Base-by-base conservation (phyloP, 2,329 filamentous ascomycete genomes). In the Xylaria sp. region DNA sequence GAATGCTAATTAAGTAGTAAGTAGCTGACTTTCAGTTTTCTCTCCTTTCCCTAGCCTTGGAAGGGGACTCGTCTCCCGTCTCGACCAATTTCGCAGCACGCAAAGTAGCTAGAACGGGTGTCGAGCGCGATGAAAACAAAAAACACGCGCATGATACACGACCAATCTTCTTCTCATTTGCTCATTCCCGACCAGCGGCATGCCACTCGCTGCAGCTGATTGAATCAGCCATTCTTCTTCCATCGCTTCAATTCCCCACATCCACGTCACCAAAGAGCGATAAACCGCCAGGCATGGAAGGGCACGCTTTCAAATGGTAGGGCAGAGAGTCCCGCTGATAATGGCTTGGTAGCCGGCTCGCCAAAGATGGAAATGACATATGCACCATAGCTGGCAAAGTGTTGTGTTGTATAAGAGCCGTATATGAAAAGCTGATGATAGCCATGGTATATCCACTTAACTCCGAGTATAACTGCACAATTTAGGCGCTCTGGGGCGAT, bases 401-500 rank as follows among this genome's bases (percentile, higher is more conserved):
- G n/a, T 45, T 50, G 53, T 57, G 19, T n/a, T 57, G 57, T 56
- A 62, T 39, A 24, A 48, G 12, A 64, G 55, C 63, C 51, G 57
- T 57, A 39, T 67, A 61, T 50, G 56, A 58, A 59, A 45, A 55
- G 45, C 24, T 56, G 48, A 42, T 27, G 34, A 55, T 51, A 39
- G 57, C 5, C 32, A 61, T 60, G 51, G 54, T 56, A 67, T 55
- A 51, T 61, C 55, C 42, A 54, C 54, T 9, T 30, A 27, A 65
- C 36, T 34, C 36, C 54, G 19, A 47, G n/a, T 55, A 65, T 61
- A 24, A 55, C 24, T 34, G 17, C 45, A 32, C n/a, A 59, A 30
- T 24, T 70, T 72, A 79, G 36, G 77, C 76, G 55, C 76, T 78
- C 61, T 78, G 75, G 24, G 76, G 77, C 45, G 76, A 72, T 17